These are phyloP conservation scores for Pichia sp. DNA, from an alignment of 1,139 yeast species.

Conservation along the genomic window DNA sequence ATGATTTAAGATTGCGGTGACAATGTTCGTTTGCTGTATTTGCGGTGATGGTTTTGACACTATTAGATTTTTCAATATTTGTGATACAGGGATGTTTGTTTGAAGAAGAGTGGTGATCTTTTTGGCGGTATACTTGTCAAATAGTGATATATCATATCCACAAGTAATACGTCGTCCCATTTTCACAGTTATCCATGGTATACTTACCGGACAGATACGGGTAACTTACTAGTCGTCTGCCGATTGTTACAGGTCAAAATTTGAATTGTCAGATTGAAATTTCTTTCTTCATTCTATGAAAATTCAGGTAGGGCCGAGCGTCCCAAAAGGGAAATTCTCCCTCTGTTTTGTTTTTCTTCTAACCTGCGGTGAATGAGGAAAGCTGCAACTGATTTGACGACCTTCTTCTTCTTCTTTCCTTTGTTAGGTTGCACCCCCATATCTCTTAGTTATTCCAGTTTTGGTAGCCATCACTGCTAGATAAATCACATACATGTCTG, in stretches of 20 bases:
- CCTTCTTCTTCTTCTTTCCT: not conserved
- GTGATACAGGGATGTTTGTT: not conserved
- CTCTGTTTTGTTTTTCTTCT: not conserved
- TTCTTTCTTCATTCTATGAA: no score
- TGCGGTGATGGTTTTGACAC: not conserved
- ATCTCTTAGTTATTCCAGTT: no score
- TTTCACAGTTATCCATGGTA: no score
- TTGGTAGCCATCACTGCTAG: conserved; percentile 5
- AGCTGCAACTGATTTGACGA: not conserved
- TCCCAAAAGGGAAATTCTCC: conserved; percentile 7
- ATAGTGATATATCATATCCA: not conserved
- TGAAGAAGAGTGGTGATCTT: not conserved
- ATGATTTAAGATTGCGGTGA: conserved; percentile 3
- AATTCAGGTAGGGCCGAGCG: no score
- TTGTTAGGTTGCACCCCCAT: no score
- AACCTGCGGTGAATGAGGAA: not conserved
- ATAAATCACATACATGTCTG: conserved; percentile 2
- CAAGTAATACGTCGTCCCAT: not conserved
- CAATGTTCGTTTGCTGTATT: conserved; percentile 10
- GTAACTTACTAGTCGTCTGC: no score
- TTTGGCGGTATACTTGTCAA: not conserved
- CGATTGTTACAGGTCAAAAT: no score
- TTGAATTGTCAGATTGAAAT: no score
- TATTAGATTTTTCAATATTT: not conserved
- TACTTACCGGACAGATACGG: no score